phyloP scores from a whole-genome alignment of 345 rosid genomes.

The Acer negundo region DNA sequence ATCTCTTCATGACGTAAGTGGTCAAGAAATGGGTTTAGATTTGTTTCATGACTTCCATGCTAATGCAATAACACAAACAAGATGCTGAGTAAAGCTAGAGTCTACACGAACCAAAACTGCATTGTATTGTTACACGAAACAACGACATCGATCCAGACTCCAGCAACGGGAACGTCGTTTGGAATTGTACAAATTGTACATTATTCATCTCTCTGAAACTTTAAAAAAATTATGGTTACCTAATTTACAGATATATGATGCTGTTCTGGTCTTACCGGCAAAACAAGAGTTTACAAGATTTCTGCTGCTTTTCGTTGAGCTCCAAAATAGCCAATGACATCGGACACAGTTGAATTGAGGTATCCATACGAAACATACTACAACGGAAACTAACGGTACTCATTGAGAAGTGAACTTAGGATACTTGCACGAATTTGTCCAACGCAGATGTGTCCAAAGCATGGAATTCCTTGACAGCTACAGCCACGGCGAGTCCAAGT shows the following conservation, averaged over 20 bases:
- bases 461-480: conserved; percentile 64
- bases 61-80: not conserved
- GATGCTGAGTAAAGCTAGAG: not conserved
- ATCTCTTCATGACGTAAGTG: too few relatives aligned
- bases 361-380: not conserved
- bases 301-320: not conserved
- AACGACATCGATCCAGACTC: not conserved
- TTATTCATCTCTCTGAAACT: not conserved
- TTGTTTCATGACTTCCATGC: not conserved
- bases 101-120: conserved; percentile 8
- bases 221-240: not conserved
- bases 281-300: not conserved
- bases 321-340: not conserved
- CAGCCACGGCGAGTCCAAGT: conserved; percentile 69
- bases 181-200: not conserved
- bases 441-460: conserved; percentile 85
- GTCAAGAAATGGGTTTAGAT: too few relatives aligned
- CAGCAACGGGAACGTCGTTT: not conserved
- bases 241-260: not conserved
- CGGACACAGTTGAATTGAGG: not conserved
- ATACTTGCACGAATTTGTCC: conserved; percentile 55
- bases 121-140: not conserved
- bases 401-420: conserved; percentile 10
- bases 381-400: not conserved
- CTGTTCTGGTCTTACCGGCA: not conserved